A percentile compares a stretch with the other conserved stretches of the same genome.
Evolutionary conservation across 805 yeast species (phyloP).

Genomic region (Debaryomyces maramus): DNA sequence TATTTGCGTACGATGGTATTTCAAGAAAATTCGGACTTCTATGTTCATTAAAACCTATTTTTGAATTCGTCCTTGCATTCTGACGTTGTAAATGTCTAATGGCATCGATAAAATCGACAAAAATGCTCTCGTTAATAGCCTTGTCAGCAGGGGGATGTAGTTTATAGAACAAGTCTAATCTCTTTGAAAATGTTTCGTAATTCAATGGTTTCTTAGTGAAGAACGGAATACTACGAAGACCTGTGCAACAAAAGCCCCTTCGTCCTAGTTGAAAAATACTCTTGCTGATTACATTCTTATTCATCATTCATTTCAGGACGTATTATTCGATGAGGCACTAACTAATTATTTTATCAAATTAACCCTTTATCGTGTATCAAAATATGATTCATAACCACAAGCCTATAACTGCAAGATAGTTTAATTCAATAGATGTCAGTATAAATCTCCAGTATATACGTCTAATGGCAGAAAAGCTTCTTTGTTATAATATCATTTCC

Average conservation of each 20-base stretch:
- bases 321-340: neutral
- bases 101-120: slow-evolving; percentile 24
- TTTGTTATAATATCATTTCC: slow-evolving; percentile 13
- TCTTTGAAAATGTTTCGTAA: slow-evolving; percentile 22
- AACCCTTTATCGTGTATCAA: too few relatives aligned
- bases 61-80: slow-evolving; percentile 3
- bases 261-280: neutral
- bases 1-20: slow-evolving; percentile 14
- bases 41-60: neutral
- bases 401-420: too few relatives aligned
- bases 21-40: slow-evolving; percentile 11
- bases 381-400: too few relatives aligned
- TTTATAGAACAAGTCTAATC: slow-evolving; percentile 13
- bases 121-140: slow-evolving; percentile 3
- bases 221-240: neutral
- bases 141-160: slow-evolving; percentile 2
- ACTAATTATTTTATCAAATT: neutral
- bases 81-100: slow-evolving; percentile 19
- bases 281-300: neutral
- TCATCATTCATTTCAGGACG: neutral
- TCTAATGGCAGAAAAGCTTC: neutral
- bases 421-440: too few relatives aligned
- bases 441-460: too few relatives aligned
- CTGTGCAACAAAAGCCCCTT: neutral
- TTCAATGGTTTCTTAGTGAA: slow-evolving; percentile 25